Evolutionary conservation across 495 filamentous ascomycete species (phyloP), one percentile per base, ranked within the genome.

Genomic region (Penicillium samsonianum): DNA sequence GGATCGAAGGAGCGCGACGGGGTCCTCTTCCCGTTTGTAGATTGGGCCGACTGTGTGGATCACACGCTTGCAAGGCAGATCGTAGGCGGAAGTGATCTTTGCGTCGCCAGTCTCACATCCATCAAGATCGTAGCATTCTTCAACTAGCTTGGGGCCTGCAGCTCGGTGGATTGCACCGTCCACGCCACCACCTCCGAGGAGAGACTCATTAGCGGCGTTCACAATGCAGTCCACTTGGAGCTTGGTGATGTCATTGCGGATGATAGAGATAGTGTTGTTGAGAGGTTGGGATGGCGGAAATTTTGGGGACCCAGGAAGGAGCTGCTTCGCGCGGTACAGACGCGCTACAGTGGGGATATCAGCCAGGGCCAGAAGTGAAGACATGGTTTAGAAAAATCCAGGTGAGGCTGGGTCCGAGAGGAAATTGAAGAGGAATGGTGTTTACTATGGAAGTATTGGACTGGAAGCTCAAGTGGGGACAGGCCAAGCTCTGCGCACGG

Each of bases 1-100:
- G 14, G 82, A 73, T 48, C 74, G 71, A 40, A 96, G 77, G 45
- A 85, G 65, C 26, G 52, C 45, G 56, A 80, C 82, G 19, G 81
- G 80, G 14, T 62, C 60, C 3, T 50, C 56, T 35, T 72, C 69
- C 0, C 25, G 23, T 22, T 67, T 50, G 73, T 95, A 98, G n/a
- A 95, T 69, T 4, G 93, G 93, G 0, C 94, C 94, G 3, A 97
- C 94, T 37, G 94, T 81, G 67, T 97, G 94, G 50, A 98, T 95
- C 20, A 98, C 81, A 52, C 86, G 85, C 47, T 83, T 80, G 71
- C 82, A 88, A 9, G 90, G 91, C 5, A 98, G 77, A 0, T 82
- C 61, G 73, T 92, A 92, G 5, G 83, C 92, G 43, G 73, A 66
- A 0, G 94, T 96, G 65, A 95, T 92, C 66, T 93, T 94, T 48